These are phyloP conservation scores for Apiospora pterosperma DNA, from an alignment of 2,329 filamentous ascomycete species.

Conservation along the genomic window DNA sequence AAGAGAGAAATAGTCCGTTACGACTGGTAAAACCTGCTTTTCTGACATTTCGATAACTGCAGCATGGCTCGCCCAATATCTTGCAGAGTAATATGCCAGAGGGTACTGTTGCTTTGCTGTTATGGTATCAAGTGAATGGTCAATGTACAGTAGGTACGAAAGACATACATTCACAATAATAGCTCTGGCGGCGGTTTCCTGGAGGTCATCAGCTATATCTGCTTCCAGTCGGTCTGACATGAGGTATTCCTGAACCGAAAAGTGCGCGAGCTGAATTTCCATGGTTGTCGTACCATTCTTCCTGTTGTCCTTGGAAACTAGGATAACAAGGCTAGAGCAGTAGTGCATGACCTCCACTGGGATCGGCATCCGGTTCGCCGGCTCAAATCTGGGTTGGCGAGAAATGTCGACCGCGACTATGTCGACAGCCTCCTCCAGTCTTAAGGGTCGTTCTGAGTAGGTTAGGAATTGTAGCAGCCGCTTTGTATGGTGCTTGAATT, in stretches of 20 bases:
- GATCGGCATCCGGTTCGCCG: slow-evolving; percentile 16
- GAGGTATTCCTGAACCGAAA: slow-evolving; percentile 28
- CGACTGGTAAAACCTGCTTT: neutral
- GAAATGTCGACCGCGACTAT: slow-evolving; percentile 22
- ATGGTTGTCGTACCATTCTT: neutral
- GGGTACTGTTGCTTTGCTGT: slow-evolving; percentile 9
- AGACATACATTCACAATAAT: slow-evolving; percentile 19
- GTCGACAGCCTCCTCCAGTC: slow-evolving; percentile 24
- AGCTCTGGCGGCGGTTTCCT: slow-evolving; percentile 9
- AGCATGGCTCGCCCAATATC: slow-evolving; percentile 17
- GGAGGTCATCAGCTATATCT: slow-evolving; percentile 7
- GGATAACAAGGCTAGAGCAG: slow-evolving; percentile 15
- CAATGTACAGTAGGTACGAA: slow-evolving; percentile 18
- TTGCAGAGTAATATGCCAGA: slow-evolving; percentile 17
- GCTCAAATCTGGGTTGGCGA: slow-evolving; percentile 18
- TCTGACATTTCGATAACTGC: slow-evolving; percentile 9
- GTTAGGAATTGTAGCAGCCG: slow-evolving; percentile 18
- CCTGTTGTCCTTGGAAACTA: slow-evolving; percentile 8
- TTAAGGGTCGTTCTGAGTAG: slow-evolving; percentile 21
- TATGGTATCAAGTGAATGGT: neutral
- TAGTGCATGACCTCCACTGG: slow-evolving; percentile 16
- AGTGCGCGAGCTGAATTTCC: slow-evolving; percentile 24
- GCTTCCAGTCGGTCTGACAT: slow-evolving; percentile 16
- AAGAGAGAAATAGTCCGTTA: slow-evolving; percentile 6
- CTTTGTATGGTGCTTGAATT: neutral